These are phyloP conservation scores for Lagenidium sp. DNA, from an alignment of 352 stramenopile genomes.

Conservation along the genomic window DNA sequence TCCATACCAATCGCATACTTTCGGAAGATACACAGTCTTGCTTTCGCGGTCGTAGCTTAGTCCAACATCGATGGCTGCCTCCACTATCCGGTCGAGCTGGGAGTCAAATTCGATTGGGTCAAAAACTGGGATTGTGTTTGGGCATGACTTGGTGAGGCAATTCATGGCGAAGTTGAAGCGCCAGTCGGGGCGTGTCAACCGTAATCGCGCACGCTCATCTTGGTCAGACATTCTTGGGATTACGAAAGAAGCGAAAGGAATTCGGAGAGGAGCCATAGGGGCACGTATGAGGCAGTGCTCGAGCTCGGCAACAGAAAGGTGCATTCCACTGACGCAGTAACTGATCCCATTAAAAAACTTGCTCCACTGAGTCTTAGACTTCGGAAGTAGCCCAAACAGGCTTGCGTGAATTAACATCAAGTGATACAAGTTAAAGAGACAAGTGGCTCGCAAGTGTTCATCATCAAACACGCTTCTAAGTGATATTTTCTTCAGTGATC, in stretches of 20 bases:
- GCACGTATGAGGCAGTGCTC: slow-evolving; percentile 42
- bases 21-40: slow-evolving; percentile 34
- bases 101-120: slow-evolving; percentile 46
- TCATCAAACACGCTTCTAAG: slow-evolving; percentile 9
- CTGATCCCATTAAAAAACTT: slow-evolving; percentile 51
- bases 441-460: slow-evolving; percentile 21
- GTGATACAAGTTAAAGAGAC: slow-evolving; percentile 57
- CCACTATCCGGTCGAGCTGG: slow-evolving; percentile 27
- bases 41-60: slow-evolving; percentile 39
- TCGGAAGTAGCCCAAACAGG: slow-evolving; percentile 30
- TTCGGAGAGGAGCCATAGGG: slow-evolving; percentile 23
- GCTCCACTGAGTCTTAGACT: slow-evolving; percentile 37
- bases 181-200: slow-evolving; percentile 26
- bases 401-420: slow-evolving; percentile 32
- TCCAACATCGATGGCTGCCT: slow-evolving; percentile 17
- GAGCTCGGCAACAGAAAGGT: slow-evolving; percentile 44
- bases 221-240: slow-evolving; percentile 25
- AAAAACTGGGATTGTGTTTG: slow-evolving; percentile 35
- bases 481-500: slow-evolving; percentile 21
- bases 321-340: slow-evolving; percentile 33
- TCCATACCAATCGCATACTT: slow-evolving; percentile 49
- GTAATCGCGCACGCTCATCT: slow-evolving; percentile 16
- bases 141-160: slow-evolving; percentile 43
- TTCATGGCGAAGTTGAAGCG: slow-evolving; percentile 56
- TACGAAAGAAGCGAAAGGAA: slow-evolving; percentile 31